A percentile compares a stretch with the other conserved stretches of the same genome.
Conservation (phyloP, 2,329 filamentous ascomycete species). For the Fusarium zealandicum region DNA sequence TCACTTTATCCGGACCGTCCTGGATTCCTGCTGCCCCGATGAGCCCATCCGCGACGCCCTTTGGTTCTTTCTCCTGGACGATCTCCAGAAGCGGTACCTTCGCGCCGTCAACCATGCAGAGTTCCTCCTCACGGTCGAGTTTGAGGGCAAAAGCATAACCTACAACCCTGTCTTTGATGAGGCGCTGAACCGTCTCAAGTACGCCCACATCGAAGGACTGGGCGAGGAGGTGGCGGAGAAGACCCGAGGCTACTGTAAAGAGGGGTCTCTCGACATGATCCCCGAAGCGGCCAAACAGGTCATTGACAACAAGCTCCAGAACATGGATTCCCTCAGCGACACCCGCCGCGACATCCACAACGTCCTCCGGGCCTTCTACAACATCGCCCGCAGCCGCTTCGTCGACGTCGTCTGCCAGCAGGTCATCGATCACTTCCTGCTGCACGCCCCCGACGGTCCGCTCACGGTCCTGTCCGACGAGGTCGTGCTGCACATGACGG, state of each 20-base stretch:
- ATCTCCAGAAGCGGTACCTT: conserved; percentile 55
- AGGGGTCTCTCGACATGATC: too few species aligned
- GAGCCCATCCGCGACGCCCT: conserved; percentile 52
- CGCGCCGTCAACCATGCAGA: conserved; percentile 56
- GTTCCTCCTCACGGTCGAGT: conserved; percentile 55
- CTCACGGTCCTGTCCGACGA: conserved; percentile 60
- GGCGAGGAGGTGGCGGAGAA: background rate
- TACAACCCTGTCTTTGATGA: conserved; percentile 28
- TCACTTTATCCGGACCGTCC: conserved; percentile 54
- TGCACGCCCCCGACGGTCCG: conserved; percentile 58
- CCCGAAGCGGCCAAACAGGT: background rate
- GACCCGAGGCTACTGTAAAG: background rate
- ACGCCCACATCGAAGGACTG: background rate
- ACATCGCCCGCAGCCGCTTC: conserved; percentile 66
- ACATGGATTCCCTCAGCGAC: conserved; percentile 43
- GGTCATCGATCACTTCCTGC: conserved; percentile 60
- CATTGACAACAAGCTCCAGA: background rate
- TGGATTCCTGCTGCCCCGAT: conserved; percentile 55
- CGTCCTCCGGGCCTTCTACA: conserved; percentile 67
- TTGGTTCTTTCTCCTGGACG: conserved; percentile 53
- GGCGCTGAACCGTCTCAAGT: background rate
- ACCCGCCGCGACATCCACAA: conserved; percentile 64
- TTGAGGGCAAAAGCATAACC: conserved; percentile 34
- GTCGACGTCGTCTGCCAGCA: conserved; percentile 69
- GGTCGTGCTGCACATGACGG: conserved; percentile 56